These are phyloP conservation scores for Fusarium veterinarium DNA, from an alignment of 2,329 filamentous ascomycete species.

Conservation along the genomic window DNA sequence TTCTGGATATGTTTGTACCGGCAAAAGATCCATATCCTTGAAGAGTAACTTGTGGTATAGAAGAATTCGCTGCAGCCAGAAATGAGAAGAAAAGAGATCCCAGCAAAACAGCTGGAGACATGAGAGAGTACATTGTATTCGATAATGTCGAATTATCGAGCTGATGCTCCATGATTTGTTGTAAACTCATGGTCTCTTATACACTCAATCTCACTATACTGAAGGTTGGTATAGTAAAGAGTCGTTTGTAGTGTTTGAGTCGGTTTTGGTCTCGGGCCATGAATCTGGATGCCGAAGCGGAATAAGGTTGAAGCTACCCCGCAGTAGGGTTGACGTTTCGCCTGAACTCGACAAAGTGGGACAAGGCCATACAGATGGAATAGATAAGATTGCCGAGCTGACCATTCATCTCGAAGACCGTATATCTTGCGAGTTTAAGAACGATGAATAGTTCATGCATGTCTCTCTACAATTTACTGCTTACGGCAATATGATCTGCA, in stretches of 20 bases:
- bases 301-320: not conserved
- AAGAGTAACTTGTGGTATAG: not conserved
- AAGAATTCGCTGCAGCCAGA: not conserved
- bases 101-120: not conserved
- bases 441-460: not conserved
- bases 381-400: constrained; percentile 3
- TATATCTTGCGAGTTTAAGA: no score
- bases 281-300: not conserved
- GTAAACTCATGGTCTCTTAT: not conserved
- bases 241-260: not conserved
- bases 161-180: not conserved
- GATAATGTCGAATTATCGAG: not conserved
- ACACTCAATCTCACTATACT: not conserved
- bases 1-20: not conserved
- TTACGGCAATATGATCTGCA: not conserved
- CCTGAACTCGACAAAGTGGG: not conserved
- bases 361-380: not conserved
- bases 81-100: not conserved
- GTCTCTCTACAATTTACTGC: not conserved
- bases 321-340: not conserved
- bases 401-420: not conserved
- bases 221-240: not conserved
- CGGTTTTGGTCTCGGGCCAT: not conserved
- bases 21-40: constrained; percentile 3
- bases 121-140: not conserved